phyloP scores from a whole-genome alignment of 768 basidiomycete genomes.

The Pleurotus cornucopiae region DNA sequence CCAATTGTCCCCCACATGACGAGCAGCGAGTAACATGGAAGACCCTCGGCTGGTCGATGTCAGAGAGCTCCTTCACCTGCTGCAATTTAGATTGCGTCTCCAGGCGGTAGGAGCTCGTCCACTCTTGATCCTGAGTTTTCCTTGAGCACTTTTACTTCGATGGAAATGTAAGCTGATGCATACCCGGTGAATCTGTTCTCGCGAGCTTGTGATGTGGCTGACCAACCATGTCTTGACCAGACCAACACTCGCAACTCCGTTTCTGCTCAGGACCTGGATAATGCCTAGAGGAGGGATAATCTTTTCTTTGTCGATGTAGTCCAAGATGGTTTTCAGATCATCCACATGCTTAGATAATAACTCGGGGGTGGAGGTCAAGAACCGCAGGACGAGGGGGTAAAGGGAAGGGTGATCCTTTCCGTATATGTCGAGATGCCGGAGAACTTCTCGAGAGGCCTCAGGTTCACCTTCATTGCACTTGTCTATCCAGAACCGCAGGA shows the following conservation, averaged over 20 bases:
- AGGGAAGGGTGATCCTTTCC: constrained; percentile 67
- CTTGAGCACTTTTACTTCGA: constrained; percentile 3
- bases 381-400: constrained; percentile 85
- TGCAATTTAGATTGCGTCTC: constrained; percentile 80
- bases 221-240: constrained; percentile 90
- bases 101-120: constrained; percentile 82
- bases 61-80: constrained; percentile 77
- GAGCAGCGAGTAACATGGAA: constrained; percentile 96
- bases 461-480: constrained; percentile 41
- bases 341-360: constrained; percentile 65
- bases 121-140: constrained; percentile 68
- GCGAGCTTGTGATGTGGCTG: constrained; percentile 66
- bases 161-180: constrained; percentile 21
- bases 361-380: constrained; percentile 79
- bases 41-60: constrained; percentile 74
- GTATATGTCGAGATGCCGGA: constrained; percentile 72
- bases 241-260: constrained; percentile 87
- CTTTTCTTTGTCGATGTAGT: constrained; percentile 72
- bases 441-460: constrained; percentile 50
- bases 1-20: constrained; percentile 82
- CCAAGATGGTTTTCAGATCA: constrained; percentile 70
- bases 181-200: constrained; percentile 78
- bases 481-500: constrained; percentile 91
- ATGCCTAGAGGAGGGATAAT: constrained; percentile 90
- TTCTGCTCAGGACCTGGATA: constrained; percentile 83